phyloP scores from a whole-genome alignment of 2,329 filamentous ascomycete genomes.

The Diaporthe helianthi region DNA sequence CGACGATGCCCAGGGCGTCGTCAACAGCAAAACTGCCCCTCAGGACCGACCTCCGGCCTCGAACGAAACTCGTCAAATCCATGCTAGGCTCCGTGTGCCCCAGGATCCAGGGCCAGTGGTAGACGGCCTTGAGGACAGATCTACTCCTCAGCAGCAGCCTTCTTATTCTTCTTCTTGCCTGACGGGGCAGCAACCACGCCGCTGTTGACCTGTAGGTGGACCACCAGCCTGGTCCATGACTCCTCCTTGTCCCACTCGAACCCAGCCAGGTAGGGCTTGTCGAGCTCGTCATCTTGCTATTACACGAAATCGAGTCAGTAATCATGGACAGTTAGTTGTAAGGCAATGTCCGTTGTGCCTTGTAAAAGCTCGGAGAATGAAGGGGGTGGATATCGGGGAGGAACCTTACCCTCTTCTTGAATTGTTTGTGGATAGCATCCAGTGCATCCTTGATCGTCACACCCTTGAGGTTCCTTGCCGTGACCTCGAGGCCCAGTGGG shows the following conservation, averaged over 20 bases:
- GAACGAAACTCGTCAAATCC: neutral
- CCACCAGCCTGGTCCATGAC: conserved; percentile 85
- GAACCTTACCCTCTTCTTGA: conserved; percentile 86
- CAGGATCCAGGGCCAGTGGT: neutral
- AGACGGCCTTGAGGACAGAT: conserved; percentile 44
- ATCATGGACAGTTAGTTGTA: neutral
- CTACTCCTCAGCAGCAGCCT: conserved; percentile 50
- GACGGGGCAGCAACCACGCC: conserved; percentile 47
- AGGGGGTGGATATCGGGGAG: neutral
- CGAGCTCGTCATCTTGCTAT: conserved; percentile 90
- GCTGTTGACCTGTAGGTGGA: conserved; percentile 79
- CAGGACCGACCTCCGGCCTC: neutral
- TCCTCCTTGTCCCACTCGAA: conserved; percentile 98
- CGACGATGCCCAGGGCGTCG: neutral
- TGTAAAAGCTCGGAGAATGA: neutral
- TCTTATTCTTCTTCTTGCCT: conserved; percentile 62
- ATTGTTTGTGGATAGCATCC: conserved; percentile 94
- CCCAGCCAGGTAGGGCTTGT: conserved; percentile 84
- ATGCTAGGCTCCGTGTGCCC: conserved; percentile 38
- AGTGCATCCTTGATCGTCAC: conserved; percentile 97
- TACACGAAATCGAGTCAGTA: conserved; percentile 31
- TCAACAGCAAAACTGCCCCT: neutral
- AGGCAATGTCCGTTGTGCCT: neutral
- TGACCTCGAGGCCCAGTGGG: conserved; percentile 85
- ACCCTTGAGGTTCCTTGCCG: conserved; percentile 88